phyloP scores from a whole-genome alignment of 192 early-diverging fungal species.

The Coemansia sp. region DNA sequence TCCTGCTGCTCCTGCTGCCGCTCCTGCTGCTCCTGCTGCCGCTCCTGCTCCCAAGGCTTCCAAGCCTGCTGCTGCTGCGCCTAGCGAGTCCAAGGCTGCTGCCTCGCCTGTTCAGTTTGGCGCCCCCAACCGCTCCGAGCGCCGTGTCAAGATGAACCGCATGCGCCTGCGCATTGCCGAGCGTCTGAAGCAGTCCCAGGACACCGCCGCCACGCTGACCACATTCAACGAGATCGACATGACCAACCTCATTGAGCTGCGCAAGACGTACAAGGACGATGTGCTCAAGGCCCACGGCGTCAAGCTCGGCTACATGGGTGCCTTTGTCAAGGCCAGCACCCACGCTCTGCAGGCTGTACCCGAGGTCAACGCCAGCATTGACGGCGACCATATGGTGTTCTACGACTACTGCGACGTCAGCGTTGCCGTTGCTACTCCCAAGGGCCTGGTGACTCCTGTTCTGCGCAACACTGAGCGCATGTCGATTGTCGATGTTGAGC shows the following conservation, averaged over 20 bases:
- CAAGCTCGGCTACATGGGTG: slow-evolving; percentile 98
- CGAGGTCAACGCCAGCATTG: slow-evolving; percentile 91
- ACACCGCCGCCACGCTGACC: slow-evolving; percentile 93
- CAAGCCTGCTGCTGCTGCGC: slow-evolving; percentile 26
- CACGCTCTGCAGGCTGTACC: slow-evolving; percentile 86
- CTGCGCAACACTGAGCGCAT: slow-evolving; percentile 86
- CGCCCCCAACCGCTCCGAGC: slow-evolving; percentile 31
- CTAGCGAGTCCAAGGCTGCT: slow-evolving; percentile 17
- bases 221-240: slow-evolving; percentile 99
- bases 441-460: slow-evolving; percentile 97
- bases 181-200: slow-evolving; percentile 96
- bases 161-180: slow-evolving; percentile 94
- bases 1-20: slow-evolving; percentile 33
- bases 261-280: slow-evolving; percentile 90
- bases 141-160: slow-evolving; percentile 92
- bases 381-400: slow-evolving; percentile 88
- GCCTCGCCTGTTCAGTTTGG: slow-evolving; percentile 25
- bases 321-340: slow-evolving; percentile 90
- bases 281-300: slow-evolving; percentile 92
- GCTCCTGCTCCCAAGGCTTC: slow-evolving; percentile 35
- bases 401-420: slow-evolving; percentile 93
- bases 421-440: slow-evolving; percentile 97
- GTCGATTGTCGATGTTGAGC: slow-evolving; percentile 87
- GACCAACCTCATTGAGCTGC: slow-evolving; percentile 89
- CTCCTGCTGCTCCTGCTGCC: slow-evolving; percentile 44